Percentiles rank a stretch among this genome's conserved stretches.
Evolutionary conservation across 1,284 basidiomycete genomes (phyloP).

Genomic region (Cerioporus squamosus): DNA sequence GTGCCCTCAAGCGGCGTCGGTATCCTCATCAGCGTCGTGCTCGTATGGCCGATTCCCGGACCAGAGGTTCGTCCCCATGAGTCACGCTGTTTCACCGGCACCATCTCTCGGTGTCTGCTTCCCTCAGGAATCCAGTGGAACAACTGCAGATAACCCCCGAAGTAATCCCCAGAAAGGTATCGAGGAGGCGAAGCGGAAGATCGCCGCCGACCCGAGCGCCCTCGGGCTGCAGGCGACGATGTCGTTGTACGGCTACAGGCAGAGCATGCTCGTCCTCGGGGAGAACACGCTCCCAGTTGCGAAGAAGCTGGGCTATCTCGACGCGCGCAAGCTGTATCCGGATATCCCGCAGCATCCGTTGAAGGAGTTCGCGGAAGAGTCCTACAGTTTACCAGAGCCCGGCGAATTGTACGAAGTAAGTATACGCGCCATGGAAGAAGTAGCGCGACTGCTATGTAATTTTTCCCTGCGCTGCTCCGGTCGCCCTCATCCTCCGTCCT

Average conservation of each 20-base stretch:
- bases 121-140: too few species aligned
- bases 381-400: slow-evolving; percentile 4
- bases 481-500: too few species aligned
- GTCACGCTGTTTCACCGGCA: too few species aligned
- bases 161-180: neutral
- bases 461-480: too few species aligned
- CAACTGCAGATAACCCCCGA: neutral
- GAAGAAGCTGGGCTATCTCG: slow-evolving; percentile 24
- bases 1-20: slow-evolving; percentile 15
- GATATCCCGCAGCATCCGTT: slow-evolving; percentile 18
- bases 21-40: slow-evolving; percentile 18
- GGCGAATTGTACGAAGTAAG: neutral
- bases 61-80: neutral
- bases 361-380: slow-evolving; percentile 25
- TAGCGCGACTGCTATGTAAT: too few species aligned
- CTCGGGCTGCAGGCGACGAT: neutral
- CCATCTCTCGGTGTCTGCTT: too few species aligned
- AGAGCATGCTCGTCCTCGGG: slow-evolving; percentile 25
- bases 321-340: slow-evolving; percentile 28
- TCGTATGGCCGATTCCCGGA: neutral
- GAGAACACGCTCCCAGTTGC: slow-evolving; percentile 24
- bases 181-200: neutral
- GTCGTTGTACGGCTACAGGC: slow-evolving; percentile 14
- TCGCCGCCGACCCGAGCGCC: neutral
- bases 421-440: too few species aligned